Evolutionary conservation across 495 filamentous ascomycete genomes (phyloP), one percentile per base, ranked within the genome.

Genomic region (Corynascus novoguineensis): DNA sequence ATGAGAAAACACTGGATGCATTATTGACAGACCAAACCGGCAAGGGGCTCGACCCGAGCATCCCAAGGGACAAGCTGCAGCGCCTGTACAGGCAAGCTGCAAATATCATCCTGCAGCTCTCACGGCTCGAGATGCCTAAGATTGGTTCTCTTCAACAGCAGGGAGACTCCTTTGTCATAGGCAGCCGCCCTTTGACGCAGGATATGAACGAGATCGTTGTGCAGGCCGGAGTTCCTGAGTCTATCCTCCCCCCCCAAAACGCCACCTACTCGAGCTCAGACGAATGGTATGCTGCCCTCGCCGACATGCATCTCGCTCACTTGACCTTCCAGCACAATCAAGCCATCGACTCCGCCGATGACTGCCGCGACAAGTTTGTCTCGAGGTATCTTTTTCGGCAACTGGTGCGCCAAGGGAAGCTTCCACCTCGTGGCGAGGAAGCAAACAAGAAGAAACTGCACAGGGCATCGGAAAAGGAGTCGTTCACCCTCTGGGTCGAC

Each of bases 311-410:
- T 55, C 25, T 72, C 37, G 64, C 55, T 29, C 73, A 78, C 53
- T 68, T 78, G 4, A 32, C 63, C 24, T 68, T 68, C 49, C 74
- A 78, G 59, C 72, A 67, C 37, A 76, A 77, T 53, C 63, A 71
- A 41, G 59, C 70, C 31, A 66, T 68, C 66, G 28, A 67, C 56
- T 42, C 68, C 27, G 57, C 64, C 53, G 60, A 70, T 57, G 69
- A 71, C 67, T 50, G 68, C 59, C 63, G 72, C 17, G 63, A 75
- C 45, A 63, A 66, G 59, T 67, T 71, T 52, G 50, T 73, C 48
- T 59, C 77, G 55, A 67, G 63, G 41, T 47, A 73, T 52, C 50
- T 71, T 54, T 65, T 73, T 59, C 58, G 65, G 50, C 61, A 62
- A 56, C 60, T 14, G 4, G 12, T 74, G 14, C 69, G 66, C 19